phyloP scores from a whole-genome alignment of 768 basidiomycete species.

The Floccularia luteovirens region DNA sequence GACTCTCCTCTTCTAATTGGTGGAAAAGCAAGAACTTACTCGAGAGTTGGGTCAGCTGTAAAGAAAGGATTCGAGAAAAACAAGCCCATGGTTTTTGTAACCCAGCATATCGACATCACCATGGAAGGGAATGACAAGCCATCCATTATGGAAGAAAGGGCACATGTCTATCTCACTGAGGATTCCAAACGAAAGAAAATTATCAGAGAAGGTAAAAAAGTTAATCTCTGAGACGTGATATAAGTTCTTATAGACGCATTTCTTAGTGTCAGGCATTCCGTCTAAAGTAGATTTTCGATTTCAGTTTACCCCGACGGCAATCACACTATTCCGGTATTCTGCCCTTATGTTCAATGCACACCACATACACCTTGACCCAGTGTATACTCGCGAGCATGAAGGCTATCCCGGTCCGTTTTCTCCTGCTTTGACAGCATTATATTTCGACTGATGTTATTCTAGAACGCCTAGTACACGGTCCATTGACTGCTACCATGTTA shows the following conservation, averaged over 20 bases:
- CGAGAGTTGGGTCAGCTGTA: slow-evolving; percentile 41
- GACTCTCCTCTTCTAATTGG: slow-evolving; percentile 44
- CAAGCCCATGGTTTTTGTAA: slow-evolving; percentile 70
- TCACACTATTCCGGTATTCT: slow-evolving; percentile 80
- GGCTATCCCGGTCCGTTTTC: slow-evolving; percentile 57
- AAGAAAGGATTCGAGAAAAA: slow-evolving; percentile 61
- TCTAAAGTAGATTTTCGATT: slow-evolving; percentile 49
- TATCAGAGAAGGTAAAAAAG: slow-evolving; percentile 35
- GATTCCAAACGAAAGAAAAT: slow-evolving; percentile 15
- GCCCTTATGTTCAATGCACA: slow-evolving; percentile 85
- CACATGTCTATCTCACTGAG: slow-evolving; percentile 52
- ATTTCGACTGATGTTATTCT: slow-evolving; percentile 4
- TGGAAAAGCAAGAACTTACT: slow-evolving; percentile 36
- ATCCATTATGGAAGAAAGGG: slow-evolving; percentile 54
- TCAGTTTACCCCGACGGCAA: slow-evolving; percentile 55
- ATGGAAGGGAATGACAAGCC: slow-evolving; percentile 33
- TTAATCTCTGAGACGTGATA: slow-evolving; percentile 1
- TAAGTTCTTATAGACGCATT: slow-evolving; percentile 2
- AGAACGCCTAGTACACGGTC: slow-evolving; percentile 85
- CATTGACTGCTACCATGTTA: slow-evolving; percentile 73
- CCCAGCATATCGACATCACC: slow-evolving; percentile 49
- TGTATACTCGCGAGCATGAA: slow-evolving; percentile 58
- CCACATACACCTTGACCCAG: slow-evolving; percentile 75
- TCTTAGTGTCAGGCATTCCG: slow-evolving; percentile 46
- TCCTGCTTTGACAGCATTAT: not conserved